Evolutionary conservation across 1,284 basidiomycete species (phyloP).

Genomic region (Mycena citricolor): DNA sequence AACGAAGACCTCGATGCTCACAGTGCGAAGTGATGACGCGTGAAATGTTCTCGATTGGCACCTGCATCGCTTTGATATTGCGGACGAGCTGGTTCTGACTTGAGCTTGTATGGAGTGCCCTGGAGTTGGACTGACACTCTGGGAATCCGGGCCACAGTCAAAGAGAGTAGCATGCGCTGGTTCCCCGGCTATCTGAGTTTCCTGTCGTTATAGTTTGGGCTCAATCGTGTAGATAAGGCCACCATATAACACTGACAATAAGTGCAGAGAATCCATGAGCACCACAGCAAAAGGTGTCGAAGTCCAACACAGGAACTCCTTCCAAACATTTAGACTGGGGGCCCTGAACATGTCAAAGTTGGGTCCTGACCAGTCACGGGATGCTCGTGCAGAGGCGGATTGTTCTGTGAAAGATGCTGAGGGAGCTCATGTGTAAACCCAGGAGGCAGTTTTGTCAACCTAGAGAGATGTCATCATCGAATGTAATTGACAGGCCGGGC

Average conservation of each 20-base stretch:
- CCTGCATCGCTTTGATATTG: conserved; percentile 63
- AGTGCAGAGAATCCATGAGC: conserved; percentile 78
- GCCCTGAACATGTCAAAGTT: no score
- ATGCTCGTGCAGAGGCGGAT: conserved; percentile 30
- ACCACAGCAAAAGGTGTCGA: conserved; percentile 80
- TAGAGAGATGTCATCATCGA: conserved; percentile 27
- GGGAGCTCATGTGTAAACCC: conserved; percentile 74
- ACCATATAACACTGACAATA: no score
- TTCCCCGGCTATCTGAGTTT: conserved; percentile 50
- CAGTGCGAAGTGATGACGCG: conserved; percentile 77
- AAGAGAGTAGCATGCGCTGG: conserved; percentile 61
- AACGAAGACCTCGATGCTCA: neutral
- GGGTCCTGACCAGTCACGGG: conserved; percentile 28
- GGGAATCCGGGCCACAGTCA: conserved; percentile 79
- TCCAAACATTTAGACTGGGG: conserved; percentile 31
- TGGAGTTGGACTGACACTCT: no score
- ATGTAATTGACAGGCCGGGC: neutral
- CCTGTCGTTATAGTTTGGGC: conserved; percentile 22
- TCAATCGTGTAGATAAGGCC: neutral
- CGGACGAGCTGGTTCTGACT: conserved; percentile 73
- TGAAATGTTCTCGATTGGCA: conserved; percentile 54
- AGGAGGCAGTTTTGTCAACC: conserved; percentile 76
- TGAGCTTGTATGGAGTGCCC: no score
- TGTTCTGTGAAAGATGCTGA: conserved; percentile 55
- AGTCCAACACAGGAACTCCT: conserved; percentile 65